phyloP scores from a whole-genome alignment of 352 stramenopile species.

The Blastocystis sp. region DNA sequence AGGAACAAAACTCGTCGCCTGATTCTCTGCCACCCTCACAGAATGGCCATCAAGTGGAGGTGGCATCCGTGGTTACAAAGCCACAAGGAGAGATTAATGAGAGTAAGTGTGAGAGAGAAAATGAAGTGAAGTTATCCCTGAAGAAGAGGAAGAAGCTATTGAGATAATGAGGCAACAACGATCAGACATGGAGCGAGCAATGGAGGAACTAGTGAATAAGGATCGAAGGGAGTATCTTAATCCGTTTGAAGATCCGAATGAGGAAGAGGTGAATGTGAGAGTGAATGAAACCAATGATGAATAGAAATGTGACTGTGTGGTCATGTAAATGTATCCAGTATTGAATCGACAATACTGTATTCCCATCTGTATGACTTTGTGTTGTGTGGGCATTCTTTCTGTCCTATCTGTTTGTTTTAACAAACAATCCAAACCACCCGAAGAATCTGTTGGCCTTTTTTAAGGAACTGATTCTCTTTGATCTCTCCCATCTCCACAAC shows the following conservation, averaged over 20 bases:
- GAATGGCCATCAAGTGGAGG: not conserved
- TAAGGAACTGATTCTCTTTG: constrained; percentile 22
- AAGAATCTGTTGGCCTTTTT: constrained; percentile 32
- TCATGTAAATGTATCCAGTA: not conserved
- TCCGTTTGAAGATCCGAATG: not conserved
- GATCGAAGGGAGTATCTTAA: no score
- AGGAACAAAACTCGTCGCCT: not conserved
- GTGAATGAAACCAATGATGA: not conserved
- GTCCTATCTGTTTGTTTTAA: not conserved
- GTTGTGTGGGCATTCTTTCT: not conserved
- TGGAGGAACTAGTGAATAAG: no score
- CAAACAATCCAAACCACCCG: constrained; percentile 2
- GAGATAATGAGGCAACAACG: not conserved
- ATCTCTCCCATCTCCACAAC: constrained; percentile 10
- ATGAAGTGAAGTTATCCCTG: not conserved
- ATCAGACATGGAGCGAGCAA: no score
- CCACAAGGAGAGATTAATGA: not conserved
- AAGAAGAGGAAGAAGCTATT: not conserved
- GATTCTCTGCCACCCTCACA: not conserved
- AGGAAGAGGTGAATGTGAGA: not conserved
- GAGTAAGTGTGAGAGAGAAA: not conserved
- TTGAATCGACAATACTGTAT: not conserved
- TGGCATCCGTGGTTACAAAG: not conserved
- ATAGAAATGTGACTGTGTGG: not conserved
- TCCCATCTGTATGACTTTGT: not conserved